Base-by-base conservation (phyloP, 495 filamentous ascomycete species). In the Neurospora hispaniola region DNA sequence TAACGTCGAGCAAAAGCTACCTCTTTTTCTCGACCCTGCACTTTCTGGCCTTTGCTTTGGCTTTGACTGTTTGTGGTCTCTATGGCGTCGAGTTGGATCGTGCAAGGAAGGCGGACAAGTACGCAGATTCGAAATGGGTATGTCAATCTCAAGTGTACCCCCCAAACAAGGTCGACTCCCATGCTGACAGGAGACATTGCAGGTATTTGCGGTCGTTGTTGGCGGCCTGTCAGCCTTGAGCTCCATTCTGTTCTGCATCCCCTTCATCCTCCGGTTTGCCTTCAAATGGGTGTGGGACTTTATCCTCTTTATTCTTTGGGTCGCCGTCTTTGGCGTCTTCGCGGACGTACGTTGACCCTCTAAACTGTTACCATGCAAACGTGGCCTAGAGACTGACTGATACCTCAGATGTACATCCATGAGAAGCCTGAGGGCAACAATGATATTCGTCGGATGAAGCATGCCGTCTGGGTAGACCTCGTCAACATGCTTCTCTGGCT, bases 381-480 rank as follows among this genome's bases (percentile, higher is more conserved):
- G 27, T 31, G 9, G 11, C 11, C 1, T 11, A 48, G 72, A 5
- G n/a, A 71, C 75, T 77, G 38, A 76, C 73, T 8, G 3, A 23
- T 11, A 2, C 3, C 44, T 18, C 23, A 88, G 79, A 87, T 92
- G 85, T 97, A 91, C 84, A 91, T 96, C 81, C 80, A 90, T 71
- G 87, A 88, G 69, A 79, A 92, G 75, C 77, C 90, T 9, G 84
- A 89, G 73, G 88, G 87, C 40, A 84, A 92, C 79, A 75, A 73
- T 18, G 85, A 85, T 27, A 86, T 93, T 69, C 82, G 85, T 75
- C 85, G 92, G 41, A 96, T 97, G 93, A 91, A 93, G 81, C 89
- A 90, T 80, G 93, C 93, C 39, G 92, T 94, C 40, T 97, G 93
- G 93, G 82, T 96, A 31, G 92, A 94, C 81, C 82, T 96, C 69